Evolutionary conservation across 2,329 filamentous ascomycete species (phyloP), one percentile per base, ranked within the genome.

Genomic region (Talaromyces sp.): DNA sequence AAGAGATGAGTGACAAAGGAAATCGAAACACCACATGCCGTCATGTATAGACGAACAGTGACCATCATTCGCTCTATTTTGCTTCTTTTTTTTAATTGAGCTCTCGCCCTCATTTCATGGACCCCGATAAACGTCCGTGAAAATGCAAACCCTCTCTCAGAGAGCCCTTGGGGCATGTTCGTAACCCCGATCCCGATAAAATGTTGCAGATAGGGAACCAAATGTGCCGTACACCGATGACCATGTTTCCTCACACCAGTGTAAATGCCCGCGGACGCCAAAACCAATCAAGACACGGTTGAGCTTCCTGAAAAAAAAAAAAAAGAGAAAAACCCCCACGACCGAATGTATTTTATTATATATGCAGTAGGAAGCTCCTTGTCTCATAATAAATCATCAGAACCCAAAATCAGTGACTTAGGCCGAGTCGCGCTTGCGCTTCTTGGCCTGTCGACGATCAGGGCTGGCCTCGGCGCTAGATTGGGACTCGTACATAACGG

Each of bases 401-500:
- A 55, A 58, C 54, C 42, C 49, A 55, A 29, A 43, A 37, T 51
- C 27, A 47, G 10, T 29, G 10, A n/a, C 35, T 76, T 78, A 88
- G 53, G 86, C 83, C 63, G 80, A 77, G 57, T 82, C 78, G 70
- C 89, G 86, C 84, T 87, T 89, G 75, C 86, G 82, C 87, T 93
- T 94, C 82, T 90, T 90, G 78, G 86, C 84, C 70, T 81, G 66
- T 57, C 77, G 75, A 59, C 76, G 76, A 52, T 79, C 75, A 13
- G 64, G 56, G 33, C 69, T 68, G 59, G 86, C 47, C 24, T 54
- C 86, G 33, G 88, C 85, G 47, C 89, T 82, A 63, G 89, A 87
- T 27, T 89, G 83, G 24, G 89, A 86, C 72, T 92, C 88, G 78
- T 91, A 95, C 57, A 96, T 84, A 37, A 90, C 88, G 68, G 87